phyloP scores from a whole-genome alignment of 1,284 basidiomycete genomes.

The Moesziomyces sp. region DNA sequence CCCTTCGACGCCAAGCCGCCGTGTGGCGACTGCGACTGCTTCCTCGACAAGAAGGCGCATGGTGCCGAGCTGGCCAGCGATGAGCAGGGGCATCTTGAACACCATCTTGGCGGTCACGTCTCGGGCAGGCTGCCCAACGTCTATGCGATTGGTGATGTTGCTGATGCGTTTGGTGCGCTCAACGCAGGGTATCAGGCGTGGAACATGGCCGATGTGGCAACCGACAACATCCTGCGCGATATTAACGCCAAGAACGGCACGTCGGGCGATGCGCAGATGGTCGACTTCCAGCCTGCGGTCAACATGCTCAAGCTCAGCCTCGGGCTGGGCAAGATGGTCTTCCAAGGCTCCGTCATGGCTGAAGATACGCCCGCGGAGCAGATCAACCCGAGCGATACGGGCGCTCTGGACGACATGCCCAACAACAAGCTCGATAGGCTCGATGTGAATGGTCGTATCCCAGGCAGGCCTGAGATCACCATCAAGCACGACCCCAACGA shows the following conservation, averaged over 20 bases:
- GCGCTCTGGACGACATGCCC: conserved; percentile 4
- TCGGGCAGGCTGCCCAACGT: conserved; percentile 50
- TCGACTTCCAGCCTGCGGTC: conserved; percentile 55
- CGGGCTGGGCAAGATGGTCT: conserved; percentile 60
- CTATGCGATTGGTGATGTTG: conserved; percentile 66
- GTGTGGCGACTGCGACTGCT: conserved; percentile 67
- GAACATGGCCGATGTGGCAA: conserved; percentile 65
- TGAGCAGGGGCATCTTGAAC: conserved; percentile 24
- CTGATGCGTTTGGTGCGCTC: conserved; percentile 66
- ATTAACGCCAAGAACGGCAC: conserved; percentile 27
- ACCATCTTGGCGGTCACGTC: conserved; percentile 16
- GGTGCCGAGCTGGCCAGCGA: conserved; percentile 24
- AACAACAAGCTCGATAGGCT: conserved; percentile 5
- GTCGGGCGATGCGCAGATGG: conserved; percentile 17
- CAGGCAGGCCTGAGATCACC: conserved; percentile 45
- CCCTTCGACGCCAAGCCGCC: conserved; percentile 58
- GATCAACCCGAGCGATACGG: conserved; percentile 34
- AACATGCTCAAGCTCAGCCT: conserved; percentile 64
- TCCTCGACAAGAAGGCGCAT: conserved; percentile 63
- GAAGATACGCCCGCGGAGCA: conserved; percentile 21
- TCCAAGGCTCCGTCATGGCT: conserved; percentile 52
- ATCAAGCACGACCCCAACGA: conserved; percentile 61
- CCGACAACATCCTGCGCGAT: conserved; percentile 62
- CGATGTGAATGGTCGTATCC: conserved; percentile 29
- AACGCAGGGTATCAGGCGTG: conserved; percentile 67